phyloP scores from a whole-genome alignment of 2,329 filamentous ascomycete species.

The Calycina herbarum region DNA sequence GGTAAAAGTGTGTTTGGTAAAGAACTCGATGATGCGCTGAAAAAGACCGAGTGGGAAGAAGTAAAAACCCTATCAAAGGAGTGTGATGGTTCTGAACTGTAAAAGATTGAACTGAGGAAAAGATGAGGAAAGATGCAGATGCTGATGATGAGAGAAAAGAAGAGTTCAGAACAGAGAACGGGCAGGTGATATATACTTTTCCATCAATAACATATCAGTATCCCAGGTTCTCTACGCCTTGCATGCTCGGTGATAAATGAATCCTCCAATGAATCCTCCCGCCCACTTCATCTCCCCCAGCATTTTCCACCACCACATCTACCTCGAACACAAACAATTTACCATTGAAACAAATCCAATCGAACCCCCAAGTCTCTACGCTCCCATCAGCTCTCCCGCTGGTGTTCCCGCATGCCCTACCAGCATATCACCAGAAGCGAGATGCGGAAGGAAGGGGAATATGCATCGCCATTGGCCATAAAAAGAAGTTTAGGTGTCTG shows the following conservation, averaged over 20 bases:
- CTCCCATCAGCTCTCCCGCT: neutral
- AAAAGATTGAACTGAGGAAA: constrained; percentile 1
- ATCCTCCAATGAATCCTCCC: constrained; percentile 11
- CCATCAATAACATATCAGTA: neutral
- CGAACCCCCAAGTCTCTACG: too few species aligned
- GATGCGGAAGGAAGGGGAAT: neutral
- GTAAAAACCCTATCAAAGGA: constrained; percentile 10
- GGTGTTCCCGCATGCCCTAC: neutral
- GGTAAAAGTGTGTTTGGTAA: neutral
- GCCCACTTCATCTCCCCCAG: neutral
- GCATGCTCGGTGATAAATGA: neutral
- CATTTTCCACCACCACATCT: neutral
- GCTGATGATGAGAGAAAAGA: constrained; percentile 4
- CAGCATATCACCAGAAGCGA: neutral
- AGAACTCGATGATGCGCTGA: neutral
- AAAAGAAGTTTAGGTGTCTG: neutral
- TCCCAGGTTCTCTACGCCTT: neutral
- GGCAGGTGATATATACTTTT: constrained; percentile 3
- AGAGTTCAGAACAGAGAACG: neutral
- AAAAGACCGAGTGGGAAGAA: neutral
- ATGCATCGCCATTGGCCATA: neutral
- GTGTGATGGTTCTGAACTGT: constrained; percentile 1
- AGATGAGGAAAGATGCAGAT: constrained; percentile 7
- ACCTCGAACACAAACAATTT: constrained; percentile 1
- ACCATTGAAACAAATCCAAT: constrained; percentile 3